Conservation (phyloP, 495 filamentous ascomycete species). For the Usnea hakonensis region DNA sequence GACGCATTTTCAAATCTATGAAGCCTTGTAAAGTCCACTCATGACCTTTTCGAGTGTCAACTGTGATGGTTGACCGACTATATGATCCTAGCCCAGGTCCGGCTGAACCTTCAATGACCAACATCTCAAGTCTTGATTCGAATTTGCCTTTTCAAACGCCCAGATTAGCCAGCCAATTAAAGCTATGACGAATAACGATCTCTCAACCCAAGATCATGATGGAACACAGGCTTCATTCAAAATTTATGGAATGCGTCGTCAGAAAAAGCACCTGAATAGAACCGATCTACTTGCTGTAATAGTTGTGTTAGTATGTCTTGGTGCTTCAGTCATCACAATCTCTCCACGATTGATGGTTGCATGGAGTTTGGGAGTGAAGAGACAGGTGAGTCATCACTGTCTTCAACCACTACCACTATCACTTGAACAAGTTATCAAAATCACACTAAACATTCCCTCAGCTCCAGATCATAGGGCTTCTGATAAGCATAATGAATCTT, state of each 20-base stretch:
- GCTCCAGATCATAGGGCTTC: slow-evolving; percentile 5
- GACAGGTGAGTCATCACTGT: neutral
- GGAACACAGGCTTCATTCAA: neutral
- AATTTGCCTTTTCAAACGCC: neutral
- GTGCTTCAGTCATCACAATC: neutral
- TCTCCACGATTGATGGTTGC: neutral
- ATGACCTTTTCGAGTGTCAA: neutral
- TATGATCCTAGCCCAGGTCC: neutral
- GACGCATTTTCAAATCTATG: neutral
- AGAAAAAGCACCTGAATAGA: neutral
- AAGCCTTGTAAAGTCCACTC: neutral
- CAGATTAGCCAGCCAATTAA: neutral
- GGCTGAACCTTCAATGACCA: neutral
- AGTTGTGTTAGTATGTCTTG: neutral
- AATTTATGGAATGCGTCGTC: neutral
- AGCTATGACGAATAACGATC: neutral
- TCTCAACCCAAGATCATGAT: neutral
- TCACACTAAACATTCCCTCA: neutral
- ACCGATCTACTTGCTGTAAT: neutral
- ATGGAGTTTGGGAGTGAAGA: neutral
- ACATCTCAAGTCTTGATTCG: neutral
- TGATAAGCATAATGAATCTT: slow-evolving; percentile 20
- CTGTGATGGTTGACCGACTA: neutral
- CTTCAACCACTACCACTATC: neutral
- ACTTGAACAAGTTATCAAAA: neutral